Conservation (phyloP, 2,329 filamentous ascomycete genomes). For the Scedosporium minutisporum region DNA sequence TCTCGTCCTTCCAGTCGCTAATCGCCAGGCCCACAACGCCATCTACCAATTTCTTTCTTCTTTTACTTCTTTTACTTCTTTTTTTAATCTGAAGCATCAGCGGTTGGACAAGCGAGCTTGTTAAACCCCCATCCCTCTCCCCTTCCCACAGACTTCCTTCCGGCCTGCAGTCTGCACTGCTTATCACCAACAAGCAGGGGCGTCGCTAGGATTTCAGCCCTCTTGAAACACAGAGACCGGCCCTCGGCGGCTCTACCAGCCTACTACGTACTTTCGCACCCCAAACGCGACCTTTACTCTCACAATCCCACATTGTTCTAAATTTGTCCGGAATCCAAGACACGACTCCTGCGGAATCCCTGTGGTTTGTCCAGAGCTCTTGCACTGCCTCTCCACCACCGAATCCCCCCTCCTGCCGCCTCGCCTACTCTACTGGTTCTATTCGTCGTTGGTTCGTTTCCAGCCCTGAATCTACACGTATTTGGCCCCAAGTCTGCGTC, state of each 20-base stretch:
- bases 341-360: not conserved
- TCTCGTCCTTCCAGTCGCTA: not conserved
- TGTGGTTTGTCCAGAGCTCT: not conserved
- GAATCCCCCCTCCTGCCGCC: not conserved
- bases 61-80: not conserved
- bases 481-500: not conserved
- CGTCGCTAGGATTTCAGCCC: not conserved
- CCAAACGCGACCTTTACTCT: conserved; percentile 1
- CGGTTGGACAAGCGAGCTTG: not conserved
- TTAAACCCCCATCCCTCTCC: not conserved
- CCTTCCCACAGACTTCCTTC: not conserved
- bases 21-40: too few relatives aligned
- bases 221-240: not conserved
- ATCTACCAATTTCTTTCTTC: not conserved
- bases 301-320: conserved; percentile 3
- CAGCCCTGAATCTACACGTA: not conserved
- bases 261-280: conserved; percentile 2
- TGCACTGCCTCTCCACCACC: not conserved
- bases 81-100: not conserved
- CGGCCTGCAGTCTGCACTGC: not conserved
- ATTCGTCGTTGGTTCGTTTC: not conserved
- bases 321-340: conserved; percentile 4
- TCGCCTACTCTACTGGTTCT: not conserved
- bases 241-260: not conserved
- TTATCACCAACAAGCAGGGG: not conserved